Evolutionary conservation across 768 basidiomycete species (phyloP), one percentile per base, ranked within the genome.

Genomic region (Russula sp.): DNA sequence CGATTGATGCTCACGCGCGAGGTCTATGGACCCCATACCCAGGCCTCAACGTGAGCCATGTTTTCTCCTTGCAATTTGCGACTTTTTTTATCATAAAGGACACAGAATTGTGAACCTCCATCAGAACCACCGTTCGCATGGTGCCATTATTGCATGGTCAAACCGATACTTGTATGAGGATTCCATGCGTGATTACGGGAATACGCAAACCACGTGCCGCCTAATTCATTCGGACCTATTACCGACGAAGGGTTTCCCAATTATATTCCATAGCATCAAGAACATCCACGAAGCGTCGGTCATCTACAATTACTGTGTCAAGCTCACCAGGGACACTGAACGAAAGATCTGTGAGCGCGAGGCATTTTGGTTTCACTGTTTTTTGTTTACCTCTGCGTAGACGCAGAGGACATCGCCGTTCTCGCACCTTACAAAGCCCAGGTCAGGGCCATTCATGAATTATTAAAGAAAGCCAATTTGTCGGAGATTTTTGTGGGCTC

Each of bases 61-160:
- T 13, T 32, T 38, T 50, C n/a, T 60, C n/a, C 32, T 18, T 22
- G 1, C 16, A 45, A 22, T 6, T 29, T 4, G 20, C 2, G 13
- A 32, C 2, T 2, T 10, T 58, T 41, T 39, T 47, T 16, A 14
- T 47, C 20, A 14, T 6, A 41, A 13, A 0, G 65, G 73, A 52
- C n/a, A n/a, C 52, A 66, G 65, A 22, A 61, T 66, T 57, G 64
- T 62, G 7, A 43, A n/a, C 38, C 64, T 67, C 16, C 48, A 47
- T 43, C 47, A 45, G 53, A 67, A 67, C 20, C 60, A 54, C 22
- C 64, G 66, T n/a, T 67, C 66, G 3, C 66, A 67, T 18, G 59
- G 48, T 20, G 74, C 74, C 5, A 86, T 87, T 46, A 70, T 86
- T n/a, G 59, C 74, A 1, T 85, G 81, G 70, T 77, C 84, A 2